These are phyloP conservation scores for Colletotrichum noveboracense DNA, from an alignment of 2,329 filamentous ascomycete genomes.

Conservation along the genomic window DNA sequence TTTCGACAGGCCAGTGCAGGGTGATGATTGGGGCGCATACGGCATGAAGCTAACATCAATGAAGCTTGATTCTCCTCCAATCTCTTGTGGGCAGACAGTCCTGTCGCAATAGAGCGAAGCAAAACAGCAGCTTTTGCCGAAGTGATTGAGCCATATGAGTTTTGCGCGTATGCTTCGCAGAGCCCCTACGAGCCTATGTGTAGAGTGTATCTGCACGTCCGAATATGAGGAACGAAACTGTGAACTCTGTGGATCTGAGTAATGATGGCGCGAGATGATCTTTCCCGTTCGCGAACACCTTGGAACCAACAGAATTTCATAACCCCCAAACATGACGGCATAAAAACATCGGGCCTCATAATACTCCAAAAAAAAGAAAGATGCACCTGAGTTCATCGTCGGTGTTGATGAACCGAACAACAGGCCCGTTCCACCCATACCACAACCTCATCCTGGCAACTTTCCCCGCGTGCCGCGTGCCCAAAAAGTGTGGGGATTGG, in stretches of 20 bases:
- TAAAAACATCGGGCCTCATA: background rate
- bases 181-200: background rate
- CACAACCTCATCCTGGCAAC: background rate
- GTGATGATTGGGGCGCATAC: conserved; percentile 18
- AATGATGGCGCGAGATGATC: background rate
- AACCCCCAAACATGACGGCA: background rate
- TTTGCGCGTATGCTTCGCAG: background rate
- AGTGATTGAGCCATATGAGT: background rate
- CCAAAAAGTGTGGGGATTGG: conserved; percentile 13
- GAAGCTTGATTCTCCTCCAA: conserved; percentile 8
- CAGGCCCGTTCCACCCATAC: background rate
- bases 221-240: background rate
- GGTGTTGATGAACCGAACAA: conserved; percentile 8
- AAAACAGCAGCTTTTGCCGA: background rate
- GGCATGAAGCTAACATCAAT: background rate
- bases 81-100: background rate
- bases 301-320: conserved; percentile 1
- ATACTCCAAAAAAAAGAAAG: background rate
- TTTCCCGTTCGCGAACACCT: background rate
- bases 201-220: background rate
- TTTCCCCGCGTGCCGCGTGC: conserved; percentile 15
- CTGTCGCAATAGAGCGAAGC: background rate
- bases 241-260: background rate
- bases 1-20: background rate
- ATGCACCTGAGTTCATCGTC: background rate